Conservation (phyloP, 495 filamentous ascomycete species). For the Aspergillus egyptiacus region DNA sequence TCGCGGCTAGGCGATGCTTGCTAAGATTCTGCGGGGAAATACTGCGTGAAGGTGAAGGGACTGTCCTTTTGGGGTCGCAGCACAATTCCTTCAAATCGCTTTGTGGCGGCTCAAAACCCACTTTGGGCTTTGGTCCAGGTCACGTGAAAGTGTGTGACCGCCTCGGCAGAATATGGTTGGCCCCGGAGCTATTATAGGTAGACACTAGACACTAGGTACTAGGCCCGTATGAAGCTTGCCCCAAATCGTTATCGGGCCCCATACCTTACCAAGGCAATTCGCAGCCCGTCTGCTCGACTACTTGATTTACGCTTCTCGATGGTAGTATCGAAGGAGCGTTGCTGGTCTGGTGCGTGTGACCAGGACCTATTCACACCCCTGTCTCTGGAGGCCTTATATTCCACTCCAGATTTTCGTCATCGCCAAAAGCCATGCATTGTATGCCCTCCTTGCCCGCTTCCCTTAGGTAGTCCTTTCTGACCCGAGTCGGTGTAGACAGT, state of each 20-base stretch:
- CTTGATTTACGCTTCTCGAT: background rate
- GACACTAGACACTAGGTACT: no score
- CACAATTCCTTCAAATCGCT: slow-evolving; percentile 37
- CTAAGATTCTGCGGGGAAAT: background rate
- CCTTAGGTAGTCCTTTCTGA: background rate
- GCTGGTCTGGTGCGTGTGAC: background rate
- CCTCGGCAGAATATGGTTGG: slow-evolving; percentile 13
- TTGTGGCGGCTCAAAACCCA: slow-evolving; percentile 48
- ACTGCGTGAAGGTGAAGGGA: slow-evolving; percentile 6
- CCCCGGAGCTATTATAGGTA: background rate
- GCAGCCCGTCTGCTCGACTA: no score
- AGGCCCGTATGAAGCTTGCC: background rate
- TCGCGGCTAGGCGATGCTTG: slow-evolving; percentile 16
- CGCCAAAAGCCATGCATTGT: slow-evolving; percentile 7
- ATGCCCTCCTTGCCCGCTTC: background rate
- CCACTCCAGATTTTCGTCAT: background rate
- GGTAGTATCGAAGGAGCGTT: background rate
- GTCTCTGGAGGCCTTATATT: background rate
- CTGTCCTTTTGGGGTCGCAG: slow-evolving; percentile 16
- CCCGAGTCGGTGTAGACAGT: slow-evolving; percentile 2
- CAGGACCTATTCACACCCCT: background rate
- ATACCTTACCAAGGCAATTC: background rate
- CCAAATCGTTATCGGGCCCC: background rate
- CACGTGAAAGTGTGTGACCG: slow-evolving; percentile 29
- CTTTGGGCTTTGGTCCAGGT: slow-evolving; percentile 24